Percentiles rank a stretch among this genome's conserved stretches.
phyloP scores from a whole-genome alignment of 2,329 filamentous ascomycete species.

The Aureobasidium uvarum region DNA sequence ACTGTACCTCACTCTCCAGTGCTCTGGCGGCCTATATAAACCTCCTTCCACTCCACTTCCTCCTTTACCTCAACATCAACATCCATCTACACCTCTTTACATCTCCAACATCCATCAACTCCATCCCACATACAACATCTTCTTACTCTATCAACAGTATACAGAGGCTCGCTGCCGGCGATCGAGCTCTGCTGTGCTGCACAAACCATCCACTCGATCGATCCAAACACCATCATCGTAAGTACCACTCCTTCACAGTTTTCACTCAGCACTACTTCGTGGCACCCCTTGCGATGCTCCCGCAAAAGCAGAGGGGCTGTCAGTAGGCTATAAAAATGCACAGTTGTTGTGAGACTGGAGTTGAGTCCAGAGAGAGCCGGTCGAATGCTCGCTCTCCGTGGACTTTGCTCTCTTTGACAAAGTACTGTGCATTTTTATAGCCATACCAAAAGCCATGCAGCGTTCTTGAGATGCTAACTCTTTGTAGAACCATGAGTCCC shows the following conservation, averaged over 20 bases:
- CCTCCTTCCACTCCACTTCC: not conserved
- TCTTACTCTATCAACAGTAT: not conserved
- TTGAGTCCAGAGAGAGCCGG: not conserved
- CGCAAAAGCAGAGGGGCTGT: not conserved
- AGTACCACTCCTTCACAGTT: not conserved
- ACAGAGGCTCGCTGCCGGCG: not conserved
- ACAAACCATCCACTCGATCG: not conserved
- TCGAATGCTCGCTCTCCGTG: not conserved
- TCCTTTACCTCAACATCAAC: constrained; percentile 8
- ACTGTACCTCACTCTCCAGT: not conserved
- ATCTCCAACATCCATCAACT: not conserved
- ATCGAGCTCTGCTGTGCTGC: not conserved
- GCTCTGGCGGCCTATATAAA: not conserved
- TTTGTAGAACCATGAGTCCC: not conserved
- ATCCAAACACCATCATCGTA: not conserved
- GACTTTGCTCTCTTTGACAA: not conserved
- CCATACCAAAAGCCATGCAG: not conserved
- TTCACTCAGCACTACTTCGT: not conserved
- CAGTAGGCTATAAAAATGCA: not conserved
- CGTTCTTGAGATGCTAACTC: not conserved
- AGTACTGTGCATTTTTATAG: not conserved
- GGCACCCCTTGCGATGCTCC: not conserved
- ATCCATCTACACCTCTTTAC: not conserved
- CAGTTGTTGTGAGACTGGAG: not conserved
- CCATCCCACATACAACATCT: not conserved